Percentiles rank a stretch among this genome's conserved stretches.
These are phyloP conservation scores for Syncephalastrum racemosum DNA, from an alignment of 371 early-diverging fungal species.

Conservation along the genomic window DNA sequence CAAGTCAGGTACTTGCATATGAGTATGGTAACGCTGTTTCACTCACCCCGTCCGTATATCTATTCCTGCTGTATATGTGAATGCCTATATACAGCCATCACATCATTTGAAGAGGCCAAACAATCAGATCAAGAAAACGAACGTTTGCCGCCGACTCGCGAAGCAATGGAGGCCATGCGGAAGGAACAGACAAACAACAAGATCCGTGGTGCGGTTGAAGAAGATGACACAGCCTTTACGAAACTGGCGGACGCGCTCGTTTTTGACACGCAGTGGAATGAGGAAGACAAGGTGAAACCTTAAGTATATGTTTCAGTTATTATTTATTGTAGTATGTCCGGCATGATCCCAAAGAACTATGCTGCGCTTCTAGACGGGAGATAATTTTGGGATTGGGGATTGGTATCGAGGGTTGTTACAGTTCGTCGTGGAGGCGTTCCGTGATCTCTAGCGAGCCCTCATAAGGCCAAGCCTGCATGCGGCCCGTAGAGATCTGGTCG, in stretches of 20 bases:
- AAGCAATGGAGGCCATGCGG: constrained; percentile 45
- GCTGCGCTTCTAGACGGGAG: too few species aligned
- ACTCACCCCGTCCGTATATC: background rate
- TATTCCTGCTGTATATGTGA: background rate
- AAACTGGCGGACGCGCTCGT: constrained; percentile 17
- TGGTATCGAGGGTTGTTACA: constrained; percentile 10
- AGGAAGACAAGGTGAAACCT: constrained; percentile 1
- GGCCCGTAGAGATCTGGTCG: constrained; percentile 37
- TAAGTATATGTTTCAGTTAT: background rate
- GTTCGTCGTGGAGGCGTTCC: constrained; percentile 24
- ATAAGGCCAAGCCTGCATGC: constrained; percentile 45
- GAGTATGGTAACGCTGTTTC: background rate
- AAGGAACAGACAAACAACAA: constrained; percentile 49
- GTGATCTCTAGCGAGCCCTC: constrained; percentile 23
- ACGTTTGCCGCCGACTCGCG: constrained; percentile 80
- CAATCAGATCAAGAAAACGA: constrained; percentile 90
- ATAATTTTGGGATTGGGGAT: too few species aligned
- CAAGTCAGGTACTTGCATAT: constrained; percentile 55
- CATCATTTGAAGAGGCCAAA: constrained; percentile 91
- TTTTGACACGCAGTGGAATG: constrained; percentile 9
- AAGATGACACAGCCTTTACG: constrained; percentile 24
- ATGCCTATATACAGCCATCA: constrained; percentile 59
- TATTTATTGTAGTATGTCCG: too few species aligned
- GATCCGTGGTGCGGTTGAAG: constrained; percentile 40
- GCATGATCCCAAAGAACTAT: too few species aligned